phyloP scores from a whole-genome alignment of 2,329 filamentous ascomycete genomes.

The Pseudocercospora crystallina region DNA sequence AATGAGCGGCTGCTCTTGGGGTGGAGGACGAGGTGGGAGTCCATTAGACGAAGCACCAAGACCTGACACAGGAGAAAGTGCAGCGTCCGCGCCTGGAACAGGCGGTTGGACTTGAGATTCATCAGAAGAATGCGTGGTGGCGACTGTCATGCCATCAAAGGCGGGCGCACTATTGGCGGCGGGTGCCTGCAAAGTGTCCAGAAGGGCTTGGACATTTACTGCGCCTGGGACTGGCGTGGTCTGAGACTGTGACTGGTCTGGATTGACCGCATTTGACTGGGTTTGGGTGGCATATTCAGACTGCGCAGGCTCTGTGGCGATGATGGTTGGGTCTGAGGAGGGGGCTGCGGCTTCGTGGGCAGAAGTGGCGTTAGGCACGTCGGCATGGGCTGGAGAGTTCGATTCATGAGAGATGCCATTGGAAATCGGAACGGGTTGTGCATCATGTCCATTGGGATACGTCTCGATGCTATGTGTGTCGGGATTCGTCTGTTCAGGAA shows the following conservation, averaged over 20 bases:
- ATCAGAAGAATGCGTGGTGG: slow-evolving; percentile 29
- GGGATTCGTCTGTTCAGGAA: neutral
- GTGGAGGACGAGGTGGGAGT: slow-evolving; percentile 50
- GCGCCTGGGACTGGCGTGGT: slow-evolving; percentile 26
- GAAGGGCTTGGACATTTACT: slow-evolving; percentile 48
- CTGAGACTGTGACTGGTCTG: slow-evolving; percentile 13
- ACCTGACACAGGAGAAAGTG: slow-evolving; percentile 30
- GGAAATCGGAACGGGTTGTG: slow-evolving; percentile 17
- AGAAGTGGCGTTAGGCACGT: slow-evolving; percentile 12
- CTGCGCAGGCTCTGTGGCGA: slow-evolving; percentile 13
- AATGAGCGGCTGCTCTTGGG: slow-evolving; percentile 50
- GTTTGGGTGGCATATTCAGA: slow-evolving; percentile 14
- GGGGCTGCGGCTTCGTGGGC: slow-evolving; percentile 13
- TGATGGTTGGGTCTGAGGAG: slow-evolving; percentile 16
- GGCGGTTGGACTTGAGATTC: slow-evolving; percentile 26
- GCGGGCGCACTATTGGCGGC: slow-evolving; percentile 26
- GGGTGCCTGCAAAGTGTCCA: slow-evolving; percentile 43
- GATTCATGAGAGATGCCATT: slow-evolving; percentile 24
- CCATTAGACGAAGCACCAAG: slow-evolving; percentile 38
- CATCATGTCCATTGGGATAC: slow-evolving; percentile 18
- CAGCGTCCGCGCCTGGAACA: slow-evolving; percentile 29
- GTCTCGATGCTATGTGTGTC: slow-evolving; percentile 24
- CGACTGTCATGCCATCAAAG: slow-evolving; percentile 34
- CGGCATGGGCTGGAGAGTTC: slow-evolving; percentile 14
- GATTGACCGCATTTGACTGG: slow-evolving; percentile 25